Evolutionary conservation across 129 eudicot species (phyloP).

Genomic region (Apium graveolens): DNA sequence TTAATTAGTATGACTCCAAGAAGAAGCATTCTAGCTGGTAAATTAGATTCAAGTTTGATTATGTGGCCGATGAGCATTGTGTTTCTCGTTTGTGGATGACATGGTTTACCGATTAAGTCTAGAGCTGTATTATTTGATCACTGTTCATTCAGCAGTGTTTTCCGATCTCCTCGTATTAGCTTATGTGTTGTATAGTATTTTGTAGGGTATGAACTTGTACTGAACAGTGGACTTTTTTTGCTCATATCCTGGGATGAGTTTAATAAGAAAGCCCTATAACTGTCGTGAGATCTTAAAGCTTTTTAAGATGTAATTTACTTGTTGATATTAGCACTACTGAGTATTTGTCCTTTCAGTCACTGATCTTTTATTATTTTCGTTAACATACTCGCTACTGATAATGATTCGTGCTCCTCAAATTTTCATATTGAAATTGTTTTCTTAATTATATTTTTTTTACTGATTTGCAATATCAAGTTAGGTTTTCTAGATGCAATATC

Average conservation of each 20-base stretch:
- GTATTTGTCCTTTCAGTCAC: neutral
- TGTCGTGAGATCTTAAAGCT: neutral
- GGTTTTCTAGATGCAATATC: neutral
- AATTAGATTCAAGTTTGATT: neutral
- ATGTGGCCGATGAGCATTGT: neutral
- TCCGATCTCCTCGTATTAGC: neutral
- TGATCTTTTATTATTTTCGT: neutral
- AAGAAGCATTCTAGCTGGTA: conserved; percentile 7
- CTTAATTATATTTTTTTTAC: neutral
- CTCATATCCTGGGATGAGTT: neutral
- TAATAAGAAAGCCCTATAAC: conserved; percentile 1
- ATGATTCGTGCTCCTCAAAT: neutral
- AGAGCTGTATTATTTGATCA: neutral
- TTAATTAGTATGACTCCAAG: conserved; percentile 5
- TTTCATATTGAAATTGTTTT: neutral
- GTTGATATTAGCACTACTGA: neutral
- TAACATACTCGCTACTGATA: neutral
- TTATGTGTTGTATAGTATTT: conserved; percentile 4
- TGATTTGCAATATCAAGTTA: neutral
- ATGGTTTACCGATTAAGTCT: neutral
- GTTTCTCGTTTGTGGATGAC: neutral
- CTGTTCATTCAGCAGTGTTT: neutral
- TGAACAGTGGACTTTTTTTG: conserved; percentile 2
- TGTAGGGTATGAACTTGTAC: neutral
- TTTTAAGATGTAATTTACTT: neutral